Base-by-base conservation (phyloP, 352 stramenopile species). In the Globisporangium okanoganense region DNA sequence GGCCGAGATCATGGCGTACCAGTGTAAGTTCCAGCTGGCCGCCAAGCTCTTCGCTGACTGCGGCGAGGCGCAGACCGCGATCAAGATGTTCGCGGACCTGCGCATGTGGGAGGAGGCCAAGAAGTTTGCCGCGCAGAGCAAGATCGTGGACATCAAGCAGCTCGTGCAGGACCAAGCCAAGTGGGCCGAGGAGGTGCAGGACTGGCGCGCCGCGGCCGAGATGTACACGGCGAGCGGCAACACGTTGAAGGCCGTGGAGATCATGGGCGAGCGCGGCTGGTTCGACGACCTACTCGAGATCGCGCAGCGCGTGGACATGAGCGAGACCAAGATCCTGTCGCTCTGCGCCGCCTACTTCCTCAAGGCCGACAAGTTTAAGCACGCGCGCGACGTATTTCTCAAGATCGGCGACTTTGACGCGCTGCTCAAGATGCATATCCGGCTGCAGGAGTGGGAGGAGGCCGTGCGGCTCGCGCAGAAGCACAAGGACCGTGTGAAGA, bases 31-130 rank as follows among this genome's bases (percentile, higher is more conserved):
- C 66, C 75, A 94, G 45, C 74, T 97, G 12, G 94, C 95, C 9
- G 95, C 92, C 24, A 97, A 97, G 66, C 67, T 94, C 8, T 97
- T 89, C 56, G 69, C 82, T 1, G 81, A 95, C 56, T 85, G 78
- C 52, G 85, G 79, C 36, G 82, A 96, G 45, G 65, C 88, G n/a
- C 72, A 91, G 36, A 80, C 78, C 14, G 92, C 95, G 1, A 97
- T 98, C 58, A 91, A 97, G 77, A 92, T 98, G 77, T 98, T 97
- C 69, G 79, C 87, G 0, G 90, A 98, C 58, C 61, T 98, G 20
- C 75, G 94, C 8, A 84, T 96, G 74, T 98, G 94, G 93, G 93
- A 98, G 33, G 86, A 98, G 57, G 95, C 95, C 33, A 98, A 98
- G 72, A 81, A 80, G 22, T 96, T 97, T 47, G 91, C 92, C 3